Base-by-base conservation (phyloP, 371 early-diverging fungal species). In the Entomophthora muscae region DNA sequence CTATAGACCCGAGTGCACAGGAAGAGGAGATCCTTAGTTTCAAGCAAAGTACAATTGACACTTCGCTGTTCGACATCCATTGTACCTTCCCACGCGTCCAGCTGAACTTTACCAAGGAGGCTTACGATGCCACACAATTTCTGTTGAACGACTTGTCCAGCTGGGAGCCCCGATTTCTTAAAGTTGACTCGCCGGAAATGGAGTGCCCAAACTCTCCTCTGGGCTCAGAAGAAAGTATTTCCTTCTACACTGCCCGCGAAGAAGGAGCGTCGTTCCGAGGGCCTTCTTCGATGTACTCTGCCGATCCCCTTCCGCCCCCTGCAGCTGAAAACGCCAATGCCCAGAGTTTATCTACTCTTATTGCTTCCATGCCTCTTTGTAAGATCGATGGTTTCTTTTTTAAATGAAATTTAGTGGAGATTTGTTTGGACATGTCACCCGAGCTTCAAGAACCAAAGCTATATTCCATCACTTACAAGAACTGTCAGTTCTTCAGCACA, bases 141-240 rank as follows among this genome's bases (percentile, higher is more conserved):
- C 69, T 88, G 26, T 72, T 83, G 54, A 88, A 86, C 64, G 86
- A 86, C 57, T 66, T 87, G 27, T 58, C 80, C 42, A 64, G 83
- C 30, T 89, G 88, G 86, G 77, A 78, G 57, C 81, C 77, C 13
- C 67, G 61, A 28, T 79, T 74, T 61, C 12, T 53, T 12, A 53
- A 53, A 22, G 52, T 5, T 7, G n/a, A n/a, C n/a, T 17, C 42
- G 10, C 42, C 42, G 10, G 42, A 42, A 17, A 5, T 42, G 42
- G 42, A 42, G 17, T 17, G 10, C 42, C 42, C 42, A 17, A 17
- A 5, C 42, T 42, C 42, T 42, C 42, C 42, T 5, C 42, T 42
- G 10, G 42, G 42, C 42, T 42, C 42, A 17, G 42, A 42, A 17
- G 42, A 17, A 17, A 42, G 42, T 17, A 42, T 17, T 42, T 58